A percentile compares a stretch with the other conserved stretches of the same genome.
Evolutionary conservation across 1,139 yeast genomes (phyloP).

Genomic region (Debaryomycetaceae sp.): DNA sequence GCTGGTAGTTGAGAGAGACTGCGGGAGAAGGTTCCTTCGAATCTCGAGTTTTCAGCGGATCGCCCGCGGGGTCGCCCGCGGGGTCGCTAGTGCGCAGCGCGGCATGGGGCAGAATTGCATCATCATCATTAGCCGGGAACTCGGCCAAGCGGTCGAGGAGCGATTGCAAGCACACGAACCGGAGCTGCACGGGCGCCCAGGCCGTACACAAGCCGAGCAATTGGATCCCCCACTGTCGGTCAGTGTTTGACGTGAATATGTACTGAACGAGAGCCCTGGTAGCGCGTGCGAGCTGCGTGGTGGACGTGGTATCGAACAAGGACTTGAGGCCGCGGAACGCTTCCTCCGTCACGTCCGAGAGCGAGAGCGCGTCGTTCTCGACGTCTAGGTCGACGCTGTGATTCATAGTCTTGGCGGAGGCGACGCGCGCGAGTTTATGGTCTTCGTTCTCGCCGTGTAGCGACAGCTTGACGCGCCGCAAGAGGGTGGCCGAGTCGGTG

Average conservation of each 20-base stretch:
- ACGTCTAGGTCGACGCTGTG: slow-evolving; percentile 16
- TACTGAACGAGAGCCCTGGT: slow-evolving; percentile 32
- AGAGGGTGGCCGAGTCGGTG: slow-evolving; percentile 9
- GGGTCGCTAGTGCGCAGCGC: slow-evolving; percentile 7
- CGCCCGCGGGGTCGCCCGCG: too few species aligned
- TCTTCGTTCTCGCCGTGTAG: slow-evolving; percentile 17
- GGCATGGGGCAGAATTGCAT: slow-evolving; percentile 7
- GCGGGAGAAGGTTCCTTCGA: slow-evolving; percentile 13
- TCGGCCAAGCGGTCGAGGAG: slow-evolving; percentile 21
- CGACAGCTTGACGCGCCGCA: slow-evolving; percentile 13
- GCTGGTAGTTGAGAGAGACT: slow-evolving; percentile 12
- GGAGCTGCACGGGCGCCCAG: slow-evolving; percentile 81
- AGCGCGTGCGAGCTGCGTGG: slow-evolving; percentile 38
- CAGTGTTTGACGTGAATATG: slow-evolving; percentile 15
- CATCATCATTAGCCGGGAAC: slow-evolving; percentile 5
- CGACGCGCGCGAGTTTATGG: slow-evolving; percentile 15
- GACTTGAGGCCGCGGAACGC: slow-evolving; percentile 35
- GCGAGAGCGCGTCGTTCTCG: slow-evolving; percentile 18
- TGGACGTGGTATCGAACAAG: slow-evolving; percentile 39
- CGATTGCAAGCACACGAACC: slow-evolving; percentile 55
- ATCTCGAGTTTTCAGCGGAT: too few species aligned
- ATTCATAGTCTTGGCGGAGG: slow-evolving; percentile 14
- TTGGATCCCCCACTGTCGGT: slow-evolving; percentile 39
- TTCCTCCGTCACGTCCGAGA: slow-evolving; percentile 22
- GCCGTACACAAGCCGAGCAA: slow-evolving; percentile 57